Evolutionary conservation across 2,329 filamentous ascomycete species (phyloP), one percentile per base, ranked within the genome.

Genomic region (Byssothecium circinans): DNA sequence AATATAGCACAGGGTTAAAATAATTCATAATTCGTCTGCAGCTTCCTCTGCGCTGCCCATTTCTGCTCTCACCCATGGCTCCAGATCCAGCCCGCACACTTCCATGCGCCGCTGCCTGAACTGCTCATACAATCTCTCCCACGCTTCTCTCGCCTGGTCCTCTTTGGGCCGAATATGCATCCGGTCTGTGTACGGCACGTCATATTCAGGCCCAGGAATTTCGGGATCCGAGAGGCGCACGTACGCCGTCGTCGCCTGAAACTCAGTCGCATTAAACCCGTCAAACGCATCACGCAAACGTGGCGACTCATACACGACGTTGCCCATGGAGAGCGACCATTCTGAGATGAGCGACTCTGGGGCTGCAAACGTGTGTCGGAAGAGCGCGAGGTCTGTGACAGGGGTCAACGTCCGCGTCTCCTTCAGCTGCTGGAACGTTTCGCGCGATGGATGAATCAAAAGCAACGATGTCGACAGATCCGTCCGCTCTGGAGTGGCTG

Each of bases 1-100:
- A 14, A 22, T 38, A 23, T 23, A 38, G 5, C 3, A 20, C 39
- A 3, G 15, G 25, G 27, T 19, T 32, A 34, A n/a, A 23, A 18
- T 18, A 20, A 15, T 22, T 23, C 17, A 32, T 20, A 34, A 15
- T n/a, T 42, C 40, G 29, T 22, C 25, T 18, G 23, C 38, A 8
- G 15, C 37, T 15, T 25, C 38, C 17, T 41, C 25, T 41, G 27
- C 40, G 27, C 30, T 36, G 39, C 57, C 43, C 47, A 56, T 46
- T 40, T 23, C 46, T 6, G 65, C 57, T 52, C 50, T 43, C 34
- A 30, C 44, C 66, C 73, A 77, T 18, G 57, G 61, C 62, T 79
- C 76, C 54, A 81, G 61, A 54, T 79, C 78, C 50, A 81, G 62
- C 41, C 77, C 78, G 60, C 78, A 81, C 41, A 79, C 72, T 47